Evolutionary conservation across 805 yeast genomes (phyloP).

Genomic region (Spathaspora sp.): DNA sequence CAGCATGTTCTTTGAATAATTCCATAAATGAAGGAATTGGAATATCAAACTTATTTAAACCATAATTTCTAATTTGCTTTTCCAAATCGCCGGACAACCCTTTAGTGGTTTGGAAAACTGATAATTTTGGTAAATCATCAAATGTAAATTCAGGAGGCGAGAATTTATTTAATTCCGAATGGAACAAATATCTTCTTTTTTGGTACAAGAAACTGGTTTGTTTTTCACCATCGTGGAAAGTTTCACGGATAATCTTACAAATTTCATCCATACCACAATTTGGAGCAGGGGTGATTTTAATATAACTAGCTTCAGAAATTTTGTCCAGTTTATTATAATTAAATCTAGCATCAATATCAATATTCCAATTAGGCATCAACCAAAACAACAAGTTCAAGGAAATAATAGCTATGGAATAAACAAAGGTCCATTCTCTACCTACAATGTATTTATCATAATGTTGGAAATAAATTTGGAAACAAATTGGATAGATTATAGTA

Average conservation of each 20-base stretch:
- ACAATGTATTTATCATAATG: conserved; percentile 79
- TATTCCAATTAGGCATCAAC: conserved; percentile 94
- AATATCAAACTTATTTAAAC: conserved; percentile 85
- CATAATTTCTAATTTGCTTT: conserved; percentile 57
- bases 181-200: conserved; percentile 82
- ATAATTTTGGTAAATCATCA: conserved; percentile 55
- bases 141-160: conserved; percentile 79
- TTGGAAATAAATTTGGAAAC: conserved; percentile 57
- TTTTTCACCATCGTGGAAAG: conserved; percentile 50
- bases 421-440: conserved; percentile 95
- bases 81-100: conserved; percentile 58
- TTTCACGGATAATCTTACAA: conserved; percentile 55
- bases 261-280: conserved; percentile 86
- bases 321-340: conserved; percentile 55
- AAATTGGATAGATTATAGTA: conserved; percentile 70
- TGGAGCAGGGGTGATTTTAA: conserved; percentile 76
- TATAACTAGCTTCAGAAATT: conserved; percentile 63
- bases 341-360: conserved; percentile 63
- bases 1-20: conserved; percentile 94
- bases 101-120: conserved; percentile 48
- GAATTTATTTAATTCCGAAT: conserved; percentile 50
- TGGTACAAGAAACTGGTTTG: conserved; percentile 81
- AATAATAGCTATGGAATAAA: conserved; percentile 69
- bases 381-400: conserved; percentile 73
- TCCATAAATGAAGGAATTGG: conserved; percentile 91